Evolutionary conservation across 2,329 filamentous ascomycete genomes (phyloP).

Genomic region (Cladosporium austrohemisphaericum): DNA sequence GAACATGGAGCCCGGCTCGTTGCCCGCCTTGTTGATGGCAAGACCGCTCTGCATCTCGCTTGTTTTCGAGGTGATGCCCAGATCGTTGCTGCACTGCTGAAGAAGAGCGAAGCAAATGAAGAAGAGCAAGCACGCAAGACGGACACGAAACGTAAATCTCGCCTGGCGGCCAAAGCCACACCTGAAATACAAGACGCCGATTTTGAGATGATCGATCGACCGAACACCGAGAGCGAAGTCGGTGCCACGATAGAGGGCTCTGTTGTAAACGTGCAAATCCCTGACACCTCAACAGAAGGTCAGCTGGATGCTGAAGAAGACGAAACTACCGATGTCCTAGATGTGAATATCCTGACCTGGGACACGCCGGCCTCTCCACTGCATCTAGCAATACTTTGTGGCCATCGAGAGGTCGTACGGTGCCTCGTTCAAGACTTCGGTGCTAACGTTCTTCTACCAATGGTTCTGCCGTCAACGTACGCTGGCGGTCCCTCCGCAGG

Average conservation of each 20-base stretch:
- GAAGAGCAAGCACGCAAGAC: conserved; percentile 56
- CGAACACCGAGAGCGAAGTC: conserved; percentile 34
- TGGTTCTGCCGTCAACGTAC: conserved; percentile 58
- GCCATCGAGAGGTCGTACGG: conserved; percentile 66
- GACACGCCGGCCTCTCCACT: conserved; percentile 70
- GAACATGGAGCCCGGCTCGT: conserved; percentile 69
- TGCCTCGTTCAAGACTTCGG: conserved; percentile 67
- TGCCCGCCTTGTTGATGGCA: conserved; percentile 71
- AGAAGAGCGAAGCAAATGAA: conserved; percentile 71
- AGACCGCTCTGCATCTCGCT: conserved; percentile 78
- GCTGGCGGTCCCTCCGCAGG: conserved; percentile 25
- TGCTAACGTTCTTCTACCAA: conserved; percentile 69
- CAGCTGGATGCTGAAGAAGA: conserved; percentile 50
- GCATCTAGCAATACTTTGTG: conserved; percentile 73
- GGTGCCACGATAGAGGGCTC: conserved; percentile 58
- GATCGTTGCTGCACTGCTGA: conserved; percentile 69
- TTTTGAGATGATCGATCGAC: conserved; percentile 44
- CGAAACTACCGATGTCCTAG: conserved; percentile 73
- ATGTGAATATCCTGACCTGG: conserved; percentile 77
- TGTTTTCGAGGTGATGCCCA: conserved; percentile 64
- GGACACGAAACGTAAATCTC: conserved; percentile 27
- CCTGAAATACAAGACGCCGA: conserved; percentile 32
- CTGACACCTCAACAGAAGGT: not conserved
- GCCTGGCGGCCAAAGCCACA: not conserved
- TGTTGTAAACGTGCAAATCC: conserved; percentile 62